Evolutionary conservation across 768 basidiomycete species (phyloP).

Genomic region (Collybia sp.): DNA sequence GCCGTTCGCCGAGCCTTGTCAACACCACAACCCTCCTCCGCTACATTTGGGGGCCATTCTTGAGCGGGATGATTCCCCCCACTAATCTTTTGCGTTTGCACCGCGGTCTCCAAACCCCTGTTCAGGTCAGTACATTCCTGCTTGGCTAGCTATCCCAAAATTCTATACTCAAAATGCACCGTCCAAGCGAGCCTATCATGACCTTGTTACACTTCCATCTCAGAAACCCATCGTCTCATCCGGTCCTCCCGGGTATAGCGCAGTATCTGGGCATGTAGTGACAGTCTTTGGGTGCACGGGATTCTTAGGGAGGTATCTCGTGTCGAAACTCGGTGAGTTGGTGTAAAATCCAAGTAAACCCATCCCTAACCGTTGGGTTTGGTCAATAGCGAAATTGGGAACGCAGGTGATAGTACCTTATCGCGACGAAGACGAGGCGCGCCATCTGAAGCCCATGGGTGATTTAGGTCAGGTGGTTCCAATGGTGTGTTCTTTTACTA

Average conservation of each 20-base stretch:
- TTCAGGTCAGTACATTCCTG: conserved; percentile 32
- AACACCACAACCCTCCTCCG: not conserved
- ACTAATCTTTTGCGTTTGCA: conserved; percentile 48
- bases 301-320: conserved; percentile 91
- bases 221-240: conserved; percentile 66
- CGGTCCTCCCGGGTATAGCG: conserved; percentile 82
- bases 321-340: conserved; percentile 82
- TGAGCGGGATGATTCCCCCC: conserved; percentile 38
- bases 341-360: conserved; percentile 1
- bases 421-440: conserved; percentile 89
- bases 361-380: conserved; percentile 5
- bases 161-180: not conserved
- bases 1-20: not conserved
- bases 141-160: not conserved
- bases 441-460: conserved; percentile 88
- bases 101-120: conserved; percentile 39
- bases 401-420: conserved; percentile 95
- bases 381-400: conserved; percentile 70
- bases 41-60: conserved; percentile 15
- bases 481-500: conserved; percentile 53
- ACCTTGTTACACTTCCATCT: conserved; percentile 57
- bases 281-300: conserved; percentile 98
- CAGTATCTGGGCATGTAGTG: conserved; percentile 85
- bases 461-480: conserved; percentile 96
- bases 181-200: conserved; percentile 68